Conservation (phyloP, 495 filamentous ascomycete genomes). For the Penicillium lividum region DNA sequence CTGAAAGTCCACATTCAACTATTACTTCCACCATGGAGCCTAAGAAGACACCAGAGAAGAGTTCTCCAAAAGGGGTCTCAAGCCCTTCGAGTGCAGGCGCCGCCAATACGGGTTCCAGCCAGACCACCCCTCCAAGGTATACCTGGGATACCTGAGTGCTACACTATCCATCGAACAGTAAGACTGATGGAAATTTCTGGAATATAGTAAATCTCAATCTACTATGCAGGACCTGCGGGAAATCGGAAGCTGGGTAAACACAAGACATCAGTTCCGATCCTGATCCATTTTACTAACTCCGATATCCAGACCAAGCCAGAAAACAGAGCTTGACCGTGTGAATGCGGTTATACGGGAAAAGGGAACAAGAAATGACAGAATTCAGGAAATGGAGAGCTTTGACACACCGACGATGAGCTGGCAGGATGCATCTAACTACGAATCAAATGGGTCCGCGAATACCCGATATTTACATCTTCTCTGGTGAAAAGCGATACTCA, state of each 20-base stretch:
- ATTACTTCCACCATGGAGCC: neutral
- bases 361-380: neutral
- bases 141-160: neutral
- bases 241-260: neutral
- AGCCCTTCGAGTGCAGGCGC: neutral
- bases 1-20: neutral
- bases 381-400: neutral
- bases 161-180: neutral
- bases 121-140: neutral
- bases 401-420: no score
- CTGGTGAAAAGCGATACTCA: neutral
- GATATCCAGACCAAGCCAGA: neutral
- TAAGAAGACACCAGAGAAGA: neutral
- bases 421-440: neutral
- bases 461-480: neutral
- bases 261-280: neutral
- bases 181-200: neutral
- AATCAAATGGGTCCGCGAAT: neutral
- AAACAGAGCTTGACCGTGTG: neutral
- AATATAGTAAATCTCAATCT: neutral
- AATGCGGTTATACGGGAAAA: neutral
- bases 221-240: neutral
- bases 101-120: neutral
- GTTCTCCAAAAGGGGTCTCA: neutral
- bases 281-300: neutral